Evolutionary conservation across 1,139 yeast genomes (phyloP).

Genomic region (Pichia sp.): DNA sequence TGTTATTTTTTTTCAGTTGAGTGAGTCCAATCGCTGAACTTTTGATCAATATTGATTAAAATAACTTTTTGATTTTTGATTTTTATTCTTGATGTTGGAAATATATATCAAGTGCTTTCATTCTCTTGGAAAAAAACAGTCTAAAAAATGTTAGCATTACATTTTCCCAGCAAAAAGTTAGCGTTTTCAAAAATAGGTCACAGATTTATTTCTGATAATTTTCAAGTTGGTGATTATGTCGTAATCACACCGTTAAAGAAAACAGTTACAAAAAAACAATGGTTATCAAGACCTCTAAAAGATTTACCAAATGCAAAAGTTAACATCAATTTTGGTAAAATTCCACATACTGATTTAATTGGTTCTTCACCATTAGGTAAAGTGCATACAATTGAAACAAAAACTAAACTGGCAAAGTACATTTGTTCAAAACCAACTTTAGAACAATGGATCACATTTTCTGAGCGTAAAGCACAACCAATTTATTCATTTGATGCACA

Average conservation of each 20-base stretch:
- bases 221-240: slow-evolving; percentile 27
- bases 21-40: background rate
- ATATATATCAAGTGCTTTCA: background rate
- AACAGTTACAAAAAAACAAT: slow-evolving; percentile 21
- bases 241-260: slow-evolving; percentile 26
- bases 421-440: slow-evolving; percentile 35
- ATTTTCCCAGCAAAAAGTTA: background rate
- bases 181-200: background rate
- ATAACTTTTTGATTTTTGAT: background rate
- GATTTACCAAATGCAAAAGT: slow-evolving; percentile 17
- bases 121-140: background rate
- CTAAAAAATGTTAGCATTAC: background rate
- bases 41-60: background rate
- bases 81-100: background rate
- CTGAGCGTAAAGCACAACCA: slow-evolving; percentile 41
- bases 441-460: slow-evolving; percentile 38
- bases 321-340: slow-evolving; percentile 28
- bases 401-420: slow-evolving; percentile 20
- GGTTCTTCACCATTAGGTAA: slow-evolving; percentile 25
- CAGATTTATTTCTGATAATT: slow-evolving; percentile 10
- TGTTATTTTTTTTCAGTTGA: background rate
- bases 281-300: slow-evolving; percentile 29
- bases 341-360: slow-evolving; percentile 33
- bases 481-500: slow-evolving; percentile 43
- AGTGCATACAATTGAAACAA: slow-evolving; percentile 20